phyloP scores from a whole-genome alignment of 2,329 filamentous ascomycete species.

The Pyrenophora teres region DNA sequence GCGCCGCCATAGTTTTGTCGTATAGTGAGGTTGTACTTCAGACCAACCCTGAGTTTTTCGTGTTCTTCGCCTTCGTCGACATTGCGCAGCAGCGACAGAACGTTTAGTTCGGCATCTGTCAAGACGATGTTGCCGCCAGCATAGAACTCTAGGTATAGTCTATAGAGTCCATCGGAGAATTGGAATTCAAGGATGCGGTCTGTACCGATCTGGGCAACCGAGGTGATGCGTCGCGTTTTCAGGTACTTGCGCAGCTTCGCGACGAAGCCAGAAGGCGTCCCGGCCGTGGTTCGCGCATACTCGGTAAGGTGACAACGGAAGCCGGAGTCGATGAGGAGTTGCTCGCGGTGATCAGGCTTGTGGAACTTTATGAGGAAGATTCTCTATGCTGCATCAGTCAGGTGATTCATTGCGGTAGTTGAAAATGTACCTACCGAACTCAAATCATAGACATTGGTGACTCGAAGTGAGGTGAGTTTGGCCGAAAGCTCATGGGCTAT shows the following conservation, averaged over 20 bases:
- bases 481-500: constrained; percentile 90
- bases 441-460: constrained; percentile 95
- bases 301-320: constrained; percentile 94
- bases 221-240: constrained; percentile 82
- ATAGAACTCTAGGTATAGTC: constrained; percentile 92
- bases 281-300: constrained; percentile 84
- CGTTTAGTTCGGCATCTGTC: constrained; percentile 81
- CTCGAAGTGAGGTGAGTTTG: constrained; percentile 74
- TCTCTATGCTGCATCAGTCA: constrained; percentile 56
- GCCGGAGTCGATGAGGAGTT: constrained; percentile 90
- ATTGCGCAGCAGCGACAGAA: constrained; percentile 77
- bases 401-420: constrained; percentile 9
- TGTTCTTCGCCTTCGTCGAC: constrained; percentile 83
- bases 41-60: constrained; percentile 76
- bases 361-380: constrained; percentile 96
- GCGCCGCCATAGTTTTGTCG: constrained; percentile 82
- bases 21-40: constrained; percentile 78
- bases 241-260: constrained; percentile 83
- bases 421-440: constrained; percentile 64
- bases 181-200: constrained; percentile 90
- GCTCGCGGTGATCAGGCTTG: constrained; percentile 85
- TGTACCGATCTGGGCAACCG: constrained; percentile 83
- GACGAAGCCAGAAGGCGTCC: constrained; percentile 84
- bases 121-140: constrained; percentile 93
- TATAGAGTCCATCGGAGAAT: constrained; percentile 89